A percentile compares a stretch with the other conserved stretches of the same genome.
Conservation (phyloP, 306 rosid species). For the Prosopis cineraria region DNA sequence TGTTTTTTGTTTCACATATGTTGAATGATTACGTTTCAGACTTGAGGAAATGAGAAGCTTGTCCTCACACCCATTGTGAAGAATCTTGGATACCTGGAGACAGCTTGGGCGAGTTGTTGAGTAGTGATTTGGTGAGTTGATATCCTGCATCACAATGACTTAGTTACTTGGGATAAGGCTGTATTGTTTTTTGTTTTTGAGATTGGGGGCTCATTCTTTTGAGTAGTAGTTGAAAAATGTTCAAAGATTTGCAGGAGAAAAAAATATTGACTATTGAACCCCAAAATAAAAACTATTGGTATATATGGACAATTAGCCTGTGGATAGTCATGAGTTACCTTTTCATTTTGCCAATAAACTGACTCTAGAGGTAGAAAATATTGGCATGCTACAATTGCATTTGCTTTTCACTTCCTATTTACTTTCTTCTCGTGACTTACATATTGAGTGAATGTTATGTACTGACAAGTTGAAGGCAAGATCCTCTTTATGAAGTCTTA, state of each 20-base stretch:
- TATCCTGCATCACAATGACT: not conserved
- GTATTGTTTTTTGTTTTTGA: not conserved
- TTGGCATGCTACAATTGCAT: not conserved
- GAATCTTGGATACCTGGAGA: slow-evolving; percentile 97
- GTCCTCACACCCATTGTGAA: slow-evolving; percentile 96
- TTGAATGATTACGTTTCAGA: slow-evolving; percentile 46
- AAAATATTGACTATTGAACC: not conserved
- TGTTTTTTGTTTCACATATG: not conserved
- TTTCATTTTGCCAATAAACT: not conserved
- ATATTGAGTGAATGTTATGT: not conserved
- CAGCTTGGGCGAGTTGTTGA: slow-evolving; percentile 99
- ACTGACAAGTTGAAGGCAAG: slow-evolving; percentile 12
- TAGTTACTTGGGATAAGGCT: not conserved
- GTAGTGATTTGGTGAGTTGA: slow-evolving; percentile 84
- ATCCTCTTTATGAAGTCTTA: not conserved
- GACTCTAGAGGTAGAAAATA: not conserved
- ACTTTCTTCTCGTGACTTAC: not conserved
- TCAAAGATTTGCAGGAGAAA: not conserved
- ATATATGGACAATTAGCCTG: not conserved
- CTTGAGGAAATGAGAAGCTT: slow-evolving; percentile 93
- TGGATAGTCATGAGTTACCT: not conserved
- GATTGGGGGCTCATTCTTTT: not conserved
- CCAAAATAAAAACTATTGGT: not conserved
- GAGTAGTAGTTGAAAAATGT: not conserved
- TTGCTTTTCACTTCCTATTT: not conserved